Evolutionary conservation across 2,329 filamentous ascomycete genomes (phyloP), one percentile per base, ranked within the genome.

Genomic region (Alternaria ethzedia): DNA sequence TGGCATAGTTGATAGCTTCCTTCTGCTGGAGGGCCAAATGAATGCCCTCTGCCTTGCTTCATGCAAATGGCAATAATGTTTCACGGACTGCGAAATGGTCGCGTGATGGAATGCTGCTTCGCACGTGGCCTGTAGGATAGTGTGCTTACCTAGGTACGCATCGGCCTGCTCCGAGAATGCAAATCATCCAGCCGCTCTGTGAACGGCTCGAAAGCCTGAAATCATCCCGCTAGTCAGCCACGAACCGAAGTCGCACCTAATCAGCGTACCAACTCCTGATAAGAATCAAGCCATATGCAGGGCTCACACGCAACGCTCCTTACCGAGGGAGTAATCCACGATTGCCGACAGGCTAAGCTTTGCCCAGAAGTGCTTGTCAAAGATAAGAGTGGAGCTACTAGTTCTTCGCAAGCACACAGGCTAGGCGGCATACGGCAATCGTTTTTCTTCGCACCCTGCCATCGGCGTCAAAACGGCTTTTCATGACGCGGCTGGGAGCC

Each of bases 331-430:
- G 32, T 17, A 25, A 21, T 12, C 49, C 5, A 36, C 23, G 20
- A 52, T 52, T 36, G 28, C 49, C 30, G 28, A n/a, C 20, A 36
- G 20, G 23, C 61, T 55, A 64, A 68, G 61, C 62, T 65, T 62
- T 63, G 63, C 63, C 59, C 50, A 63, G 62, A 61, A 68, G 67
- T 52, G 64, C 66, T 70, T 69, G 62, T 61, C 41, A 26, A 11
- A 41, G 66, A 69, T 70, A 70, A 69, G 68, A 65, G 63, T 68
- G 65, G 66, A 54, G 57, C 57, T 32, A n/a, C 21, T 45, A 36
- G 56, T 51, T 46, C 59, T 59, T 63, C 36, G 44, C 54, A 59
- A 36, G 28, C 49, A 36, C 28, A 52, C 30, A 52, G 32, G 55
- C 65, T 68, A 70, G 46, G 57, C 63, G 41, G 17, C 36, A 66